Evolutionary conservation across 805 yeast genomes (phyloP), one percentile per base, ranked within the genome.

Genomic region (Candida peoriensis): DNA sequence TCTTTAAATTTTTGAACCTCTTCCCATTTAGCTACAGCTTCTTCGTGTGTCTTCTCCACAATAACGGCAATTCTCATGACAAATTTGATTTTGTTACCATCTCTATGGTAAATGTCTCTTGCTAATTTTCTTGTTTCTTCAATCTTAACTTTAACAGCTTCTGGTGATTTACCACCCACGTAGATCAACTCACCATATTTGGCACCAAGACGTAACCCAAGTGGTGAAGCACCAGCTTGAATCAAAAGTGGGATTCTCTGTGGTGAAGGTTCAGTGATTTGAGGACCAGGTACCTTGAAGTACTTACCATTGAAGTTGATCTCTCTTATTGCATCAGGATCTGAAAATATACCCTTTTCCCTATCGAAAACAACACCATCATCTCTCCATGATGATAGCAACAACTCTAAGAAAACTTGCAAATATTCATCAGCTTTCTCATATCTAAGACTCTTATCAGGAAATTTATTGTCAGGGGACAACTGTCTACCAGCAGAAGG

Each of bases 371-470:
- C 43, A 15, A 43, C 42, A 15, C 46, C 52, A 39, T 62, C 33
- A 17, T 31, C 33, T 24, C 33, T 31, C 33, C 33, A 31, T 18
- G 33, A 31, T 15, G 27, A 22, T 10, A 31, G 18, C 12, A 31
- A 24, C 18, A 31, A 17, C 24, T 31, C 28, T n/a, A 28, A 31
- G 20, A 31, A 31, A 5, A 24, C 33, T 24, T 31, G 28, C 6
- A 31, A 21, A 13, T 31, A 31, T 18, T 31, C 33, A 24, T 31
- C 33, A 18, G 33, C 33, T 24, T 49, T 46, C 5, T 36, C 47
- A 38, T 64, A 64, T 38, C 69, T 53, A 36, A 58, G 58, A 21
- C 58, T 64, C 33, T 63, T 68, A 3, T 55, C 58, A n/a, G 63
- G 57, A 13, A 58, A 53, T 2, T 44, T 37, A 18, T 51, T 57